These are phyloP conservation scores for Puccinia hordei DNA, from an alignment of 1,284 basidiomycete genomes.

Conservation along the genomic window DNA sequence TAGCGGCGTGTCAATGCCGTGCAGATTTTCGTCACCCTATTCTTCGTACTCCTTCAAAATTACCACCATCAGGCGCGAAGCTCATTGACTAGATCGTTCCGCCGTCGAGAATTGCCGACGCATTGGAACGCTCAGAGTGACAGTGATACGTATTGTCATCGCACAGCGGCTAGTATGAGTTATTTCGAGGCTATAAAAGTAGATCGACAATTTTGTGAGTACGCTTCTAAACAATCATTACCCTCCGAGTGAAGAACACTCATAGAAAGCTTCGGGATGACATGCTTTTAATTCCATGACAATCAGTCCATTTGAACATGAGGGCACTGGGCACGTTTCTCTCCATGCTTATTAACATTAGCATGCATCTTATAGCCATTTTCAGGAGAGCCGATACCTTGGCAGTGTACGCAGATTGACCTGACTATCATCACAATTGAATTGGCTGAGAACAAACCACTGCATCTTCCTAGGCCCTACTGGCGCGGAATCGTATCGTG, in stretches of 20 bases:
- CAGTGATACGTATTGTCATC: background rate
- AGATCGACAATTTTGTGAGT: slow-evolving; percentile 8
- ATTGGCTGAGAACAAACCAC: background rate
- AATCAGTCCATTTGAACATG: slow-evolving; percentile 6
- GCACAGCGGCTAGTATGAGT: background rate
- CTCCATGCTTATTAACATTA: slow-evolving; percentile 14
- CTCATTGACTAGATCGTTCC: background rate
- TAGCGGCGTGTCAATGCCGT: background rate
- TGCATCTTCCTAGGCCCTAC: slow-evolving; percentile 8
- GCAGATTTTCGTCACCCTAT: background rate
- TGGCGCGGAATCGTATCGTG: slow-evolving; percentile 3
- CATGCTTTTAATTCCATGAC: background rate
- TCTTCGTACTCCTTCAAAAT: slow-evolving; percentile 4
- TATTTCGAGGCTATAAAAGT: slow-evolving; percentile 6
- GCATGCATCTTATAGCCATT: slow-evolving; percentile 5
- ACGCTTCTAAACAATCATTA: background rate
- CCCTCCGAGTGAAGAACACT: background rate
- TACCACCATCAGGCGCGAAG: slow-evolving; percentile 3
- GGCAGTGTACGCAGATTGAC: background rate
- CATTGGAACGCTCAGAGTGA: background rate
- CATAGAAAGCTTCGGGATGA: background rate
- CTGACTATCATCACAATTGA: background rate
- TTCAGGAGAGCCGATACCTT: slow-evolving; percentile 5
- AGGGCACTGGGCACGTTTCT: slow-evolving; percentile 12
- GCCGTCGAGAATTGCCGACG: background rate